Evolutionary conservation across 257 asterid species (phyloP).

Genomic region (Leptodermis oblonga): DNA sequence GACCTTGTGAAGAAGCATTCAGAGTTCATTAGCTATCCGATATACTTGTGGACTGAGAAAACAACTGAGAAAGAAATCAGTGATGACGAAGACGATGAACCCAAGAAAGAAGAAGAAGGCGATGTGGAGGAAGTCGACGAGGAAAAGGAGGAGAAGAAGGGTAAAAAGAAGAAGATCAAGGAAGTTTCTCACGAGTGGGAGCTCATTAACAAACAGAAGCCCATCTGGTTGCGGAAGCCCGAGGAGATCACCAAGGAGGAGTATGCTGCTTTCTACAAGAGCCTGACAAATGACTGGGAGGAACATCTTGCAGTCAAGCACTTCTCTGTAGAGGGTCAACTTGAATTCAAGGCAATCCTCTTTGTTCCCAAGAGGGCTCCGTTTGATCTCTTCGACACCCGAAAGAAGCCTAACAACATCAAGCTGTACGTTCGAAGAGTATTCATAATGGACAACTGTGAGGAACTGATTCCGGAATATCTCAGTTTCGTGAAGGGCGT

Average conservation of each 20-base stretch:
- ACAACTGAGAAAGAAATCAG: conserved; percentile 73
- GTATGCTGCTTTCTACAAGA: conserved; percentile 76
- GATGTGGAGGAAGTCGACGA: conserved; percentile 67
- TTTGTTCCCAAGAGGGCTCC: conserved; percentile 82
- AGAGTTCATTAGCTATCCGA: conserved; percentile 77
- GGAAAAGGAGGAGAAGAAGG: conserved; percentile 53
- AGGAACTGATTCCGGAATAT: conserved; percentile 71
- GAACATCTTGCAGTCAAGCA: conserved; percentile 83
- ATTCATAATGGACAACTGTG: conserved; percentile 78
- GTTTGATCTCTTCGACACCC: conserved; percentile 66
- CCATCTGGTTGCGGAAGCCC: conserved; percentile 78
- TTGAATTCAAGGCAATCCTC: conserved; percentile 73
- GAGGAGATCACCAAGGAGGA: conserved; percentile 81
- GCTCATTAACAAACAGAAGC: conserved; percentile 70
- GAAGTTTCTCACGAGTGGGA: conserved; percentile 79
- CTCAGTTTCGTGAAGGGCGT: conserved; percentile 76
- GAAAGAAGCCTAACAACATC: conserved; percentile 74
- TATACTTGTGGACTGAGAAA: conserved; percentile 74
- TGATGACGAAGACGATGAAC: conserved; percentile 80
- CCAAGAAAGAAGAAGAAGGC: conserved; percentile 70
- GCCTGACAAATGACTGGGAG: conserved; percentile 83
- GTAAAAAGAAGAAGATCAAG: conserved; percentile 75
- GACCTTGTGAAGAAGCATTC: conserved; percentile 88
- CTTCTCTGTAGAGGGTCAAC: conserved; percentile 84
- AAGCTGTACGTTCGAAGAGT: conserved; percentile 73